A percentile compares a stretch with the other conserved stretches of the same genome.
phyloP scores from a whole-genome alignment of 441 rosid genomes.

The Sinapis alba region DNA sequence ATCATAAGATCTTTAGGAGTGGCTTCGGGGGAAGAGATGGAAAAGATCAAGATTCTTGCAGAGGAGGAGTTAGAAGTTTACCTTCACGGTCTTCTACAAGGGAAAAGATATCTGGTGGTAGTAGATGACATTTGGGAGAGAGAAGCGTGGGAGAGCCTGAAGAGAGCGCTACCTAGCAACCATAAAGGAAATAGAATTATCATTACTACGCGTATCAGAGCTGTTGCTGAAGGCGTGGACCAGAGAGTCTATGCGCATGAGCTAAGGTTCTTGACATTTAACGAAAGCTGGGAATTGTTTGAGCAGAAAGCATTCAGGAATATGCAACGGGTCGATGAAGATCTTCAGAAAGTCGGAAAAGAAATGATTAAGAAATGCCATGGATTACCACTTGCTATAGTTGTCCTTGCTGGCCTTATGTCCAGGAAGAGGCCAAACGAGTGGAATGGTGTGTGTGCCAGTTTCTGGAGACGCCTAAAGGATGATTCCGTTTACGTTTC shows the following conservation, averaged over 20 bases:
- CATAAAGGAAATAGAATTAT: slow-evolving; percentile 19
- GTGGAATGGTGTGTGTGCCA: slow-evolving; percentile 22
- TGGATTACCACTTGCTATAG: slow-evolving; percentile 27
- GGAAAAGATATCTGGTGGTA: slow-evolving; percentile 25
- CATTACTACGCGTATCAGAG: slow-evolving; percentile 28
- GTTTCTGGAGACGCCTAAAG: slow-evolving; percentile 33
- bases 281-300: slow-evolving; percentile 31
- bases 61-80: slow-evolving; percentile 23
- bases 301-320: slow-evolving; percentile 31
- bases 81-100: neutral
- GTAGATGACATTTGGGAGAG: slow-evolving; percentile 33
- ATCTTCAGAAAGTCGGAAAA: slow-evolving; percentile 18
- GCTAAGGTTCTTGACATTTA: slow-evolving; percentile 17
- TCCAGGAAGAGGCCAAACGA: slow-evolving; percentile 28
- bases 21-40: neutral
- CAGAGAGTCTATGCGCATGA: neutral
- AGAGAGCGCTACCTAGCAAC: slow-evolving; percentile 18
- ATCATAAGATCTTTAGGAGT: slow-evolving; percentile 22
- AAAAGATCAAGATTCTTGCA: neutral
- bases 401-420: slow-evolving; percentile 15
- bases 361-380: slow-evolving; percentile 8
- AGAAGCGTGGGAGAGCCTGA: slow-evolving; percentile 33
- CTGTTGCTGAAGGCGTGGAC: slow-evolving; percentile 16
- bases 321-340: neutral
- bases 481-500: slow-evolving; percentile 16